Evolutionary conservation across 768 basidiomycete genomes (phyloP).

Genomic region (Amanita pseudoporphyria): DNA sequence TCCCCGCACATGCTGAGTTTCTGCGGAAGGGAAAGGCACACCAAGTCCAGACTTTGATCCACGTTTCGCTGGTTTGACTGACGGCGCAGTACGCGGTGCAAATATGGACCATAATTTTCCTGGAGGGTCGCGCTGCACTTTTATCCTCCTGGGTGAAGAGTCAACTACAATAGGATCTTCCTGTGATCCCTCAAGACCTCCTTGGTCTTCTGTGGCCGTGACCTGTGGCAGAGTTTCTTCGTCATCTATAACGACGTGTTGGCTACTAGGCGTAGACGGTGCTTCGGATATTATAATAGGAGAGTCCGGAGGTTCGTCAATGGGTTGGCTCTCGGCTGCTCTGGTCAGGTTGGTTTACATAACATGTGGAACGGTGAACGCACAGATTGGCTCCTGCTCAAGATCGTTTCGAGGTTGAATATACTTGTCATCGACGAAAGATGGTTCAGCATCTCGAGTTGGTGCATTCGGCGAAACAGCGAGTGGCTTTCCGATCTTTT

Average conservation of each 20-base stretch:
- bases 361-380: not conserved
- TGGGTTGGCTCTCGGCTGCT: not conserved
- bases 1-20: conserved; percentile 55
- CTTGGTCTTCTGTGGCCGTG: not conserved
- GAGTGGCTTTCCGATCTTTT: conserved; percentile 4
- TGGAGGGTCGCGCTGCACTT: conserved; percentile 11
- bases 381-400: not conserved
- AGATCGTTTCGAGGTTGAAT: not conserved
- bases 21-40: conserved; percentile 39
- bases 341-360: not conserved
- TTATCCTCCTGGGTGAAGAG: conserved; percentile 26
- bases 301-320: not conserved
- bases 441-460: not conserved
- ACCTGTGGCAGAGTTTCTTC: not conserved
- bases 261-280: not conserved
- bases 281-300: not conserved
- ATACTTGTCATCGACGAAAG: not conserved
- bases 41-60: conserved; percentile 9
- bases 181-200: conserved; percentile 16
- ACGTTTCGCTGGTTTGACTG: conserved; percentile 5
- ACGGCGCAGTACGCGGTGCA: conserved; percentile 20
- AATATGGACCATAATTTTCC: conserved; percentile 39
- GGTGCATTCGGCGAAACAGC: not conserved
- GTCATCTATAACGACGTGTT: not conserved
- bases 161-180: conserved; percentile 36